phyloP scores from a whole-genome alignment of 2,329 filamentous ascomycete species.

The Fusarium pininemorale region DNA sequence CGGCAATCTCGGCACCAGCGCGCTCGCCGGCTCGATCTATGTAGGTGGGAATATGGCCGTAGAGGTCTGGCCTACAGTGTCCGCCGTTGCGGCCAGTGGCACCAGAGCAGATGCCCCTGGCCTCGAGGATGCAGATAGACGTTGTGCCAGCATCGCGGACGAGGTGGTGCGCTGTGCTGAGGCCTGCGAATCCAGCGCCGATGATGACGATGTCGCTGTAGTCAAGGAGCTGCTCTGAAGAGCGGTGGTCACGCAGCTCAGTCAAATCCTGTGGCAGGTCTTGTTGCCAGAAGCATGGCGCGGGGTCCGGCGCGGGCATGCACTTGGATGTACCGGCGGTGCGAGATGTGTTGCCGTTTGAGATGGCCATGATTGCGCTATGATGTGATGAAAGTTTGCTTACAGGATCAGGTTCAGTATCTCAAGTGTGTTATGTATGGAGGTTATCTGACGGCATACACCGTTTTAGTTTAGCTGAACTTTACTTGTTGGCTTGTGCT shows the following conservation, averaged over 20 bases:
- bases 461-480: not conserved
- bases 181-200: not conserved
- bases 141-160: not conserved
- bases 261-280: not conserved
- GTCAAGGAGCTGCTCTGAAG: not conserved
- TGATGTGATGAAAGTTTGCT: not conserved
- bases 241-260: not conserved
- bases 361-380: not conserved
- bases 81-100: slow-evolving; percentile 1
- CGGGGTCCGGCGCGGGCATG: not conserved
- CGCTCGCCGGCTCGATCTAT: not conserved
- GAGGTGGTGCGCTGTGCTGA: not conserved
- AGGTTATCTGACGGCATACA: not conserved
- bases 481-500: not conserved
- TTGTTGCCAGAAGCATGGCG: not conserved
- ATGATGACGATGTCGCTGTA: not conserved
- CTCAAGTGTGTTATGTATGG: not conserved
- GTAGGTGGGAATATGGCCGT: not conserved
- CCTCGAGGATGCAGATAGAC: not conserved
- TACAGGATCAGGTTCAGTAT: not conserved
- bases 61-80: not conserved
- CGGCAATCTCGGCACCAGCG: not conserved
- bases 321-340: not conserved
- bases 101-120: not conserved
- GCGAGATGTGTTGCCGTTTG: not conserved